phyloP scores from a whole-genome alignment of 495 filamentous ascomycete species.

The Cladorrhinum samala region DNA sequence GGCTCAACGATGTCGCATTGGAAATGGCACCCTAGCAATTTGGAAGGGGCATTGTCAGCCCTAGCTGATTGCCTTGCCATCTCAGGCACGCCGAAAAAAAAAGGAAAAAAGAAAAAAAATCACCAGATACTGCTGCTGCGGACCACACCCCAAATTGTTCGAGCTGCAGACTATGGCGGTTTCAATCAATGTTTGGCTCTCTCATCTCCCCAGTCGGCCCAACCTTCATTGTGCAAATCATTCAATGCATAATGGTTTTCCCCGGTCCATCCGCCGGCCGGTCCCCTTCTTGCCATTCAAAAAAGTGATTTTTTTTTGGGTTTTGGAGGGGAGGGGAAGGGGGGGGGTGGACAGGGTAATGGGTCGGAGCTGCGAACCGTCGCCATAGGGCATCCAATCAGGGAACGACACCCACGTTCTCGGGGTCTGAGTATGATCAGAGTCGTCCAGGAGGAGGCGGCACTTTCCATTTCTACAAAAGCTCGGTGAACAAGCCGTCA shows the following conservation, averaged over 20 bases:
- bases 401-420: not conserved
- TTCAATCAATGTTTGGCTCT: no score
- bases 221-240: no score
- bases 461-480: no score
- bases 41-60: not conserved
- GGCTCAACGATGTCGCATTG: no score
- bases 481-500: no score
- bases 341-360: not conserved
- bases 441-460: no score
- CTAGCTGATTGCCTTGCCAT: not conserved
- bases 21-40: not conserved
- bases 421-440: not conserved
- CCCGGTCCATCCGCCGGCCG: not conserved
- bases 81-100: not conserved
- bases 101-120: not conserved
- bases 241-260: not conserved
- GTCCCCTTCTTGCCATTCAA: not conserved
- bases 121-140: not conserved
- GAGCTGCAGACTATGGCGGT: conserved; percentile 1
- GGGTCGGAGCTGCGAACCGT: not conserved
- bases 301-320: no score
- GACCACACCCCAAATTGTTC: not conserved
- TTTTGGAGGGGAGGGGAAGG: not conserved
- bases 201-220: no score
- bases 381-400: not conserved